phyloP scores from a whole-genome alignment of 1,139 yeast genomes.

The Entelexis sorbosivorans region DNA sequence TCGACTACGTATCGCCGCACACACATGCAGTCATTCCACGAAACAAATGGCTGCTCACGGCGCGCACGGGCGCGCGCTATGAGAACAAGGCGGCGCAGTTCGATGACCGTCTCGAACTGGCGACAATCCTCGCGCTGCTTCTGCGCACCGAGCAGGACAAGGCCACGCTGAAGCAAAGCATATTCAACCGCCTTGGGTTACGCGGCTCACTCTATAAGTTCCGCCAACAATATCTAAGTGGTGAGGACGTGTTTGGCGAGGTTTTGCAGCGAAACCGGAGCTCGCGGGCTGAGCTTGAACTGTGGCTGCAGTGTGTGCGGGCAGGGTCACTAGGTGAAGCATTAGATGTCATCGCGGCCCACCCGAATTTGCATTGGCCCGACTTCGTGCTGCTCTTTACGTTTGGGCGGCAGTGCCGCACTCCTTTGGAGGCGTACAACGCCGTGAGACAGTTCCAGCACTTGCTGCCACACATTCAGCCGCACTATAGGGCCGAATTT shows the following conservation, averaged over 20 bases:
- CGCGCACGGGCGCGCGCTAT: slow-evolving; percentile 18
- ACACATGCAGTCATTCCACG: slow-evolving; percentile 13
- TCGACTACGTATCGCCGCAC: slow-evolving; percentile 13
- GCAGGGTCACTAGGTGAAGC: slow-evolving; percentile 11
- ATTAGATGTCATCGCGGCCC: slow-evolving; percentile 21
- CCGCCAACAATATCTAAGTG: neutral
- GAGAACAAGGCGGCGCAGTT: neutral
- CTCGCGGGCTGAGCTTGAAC: slow-evolving; percentile 2
- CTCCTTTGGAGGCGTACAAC: slow-evolving; percentile 25
- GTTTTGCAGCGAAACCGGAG: neutral
- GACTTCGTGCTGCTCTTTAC: slow-evolving; percentile 27
- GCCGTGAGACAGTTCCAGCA: slow-evolving; percentile 23
- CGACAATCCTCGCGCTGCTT: slow-evolving; percentile 6
- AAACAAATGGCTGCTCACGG: slow-evolving; percentile 8
- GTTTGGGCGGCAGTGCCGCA: slow-evolving; percentile 24
- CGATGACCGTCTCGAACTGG: slow-evolving; percentile 13
- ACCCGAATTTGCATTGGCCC: slow-evolving; percentile 25
- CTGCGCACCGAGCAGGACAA: neutral
- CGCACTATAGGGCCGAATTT: slow-evolving; percentile 24
- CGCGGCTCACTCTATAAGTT: neutral
- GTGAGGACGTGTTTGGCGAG: neutral
- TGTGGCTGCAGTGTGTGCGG: slow-evolving; percentile 13
- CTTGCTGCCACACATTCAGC: slow-evolving; percentile 14
- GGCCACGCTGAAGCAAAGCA: neutral
- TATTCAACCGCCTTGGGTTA: neutral